Base-by-base conservation (phyloP, 176 grass and related monocot species). In the Echinochloa phyllopogon region DNA sequence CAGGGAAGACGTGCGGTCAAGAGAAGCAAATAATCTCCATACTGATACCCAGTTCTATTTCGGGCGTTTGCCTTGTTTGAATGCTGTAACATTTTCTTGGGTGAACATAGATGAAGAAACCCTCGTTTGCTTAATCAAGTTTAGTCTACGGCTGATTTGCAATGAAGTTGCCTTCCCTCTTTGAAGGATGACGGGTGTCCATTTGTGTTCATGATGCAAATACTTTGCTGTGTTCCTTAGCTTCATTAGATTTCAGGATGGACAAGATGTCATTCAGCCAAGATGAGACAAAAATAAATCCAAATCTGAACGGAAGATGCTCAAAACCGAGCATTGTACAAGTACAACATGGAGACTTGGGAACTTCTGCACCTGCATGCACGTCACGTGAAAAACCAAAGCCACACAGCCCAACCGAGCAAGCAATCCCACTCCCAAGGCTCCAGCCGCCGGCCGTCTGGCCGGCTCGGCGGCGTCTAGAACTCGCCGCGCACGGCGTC, bases 1-100 rank as follows among this genome's bases (percentile, higher is more conserved):
- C 93, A 99, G 83, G 96, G 96, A 83, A 94, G 89, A 79, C 96
- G 93, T 84, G 93, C 96, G 49, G 81, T 89, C 82, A 99, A 99
- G 89, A 92, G 96, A 80, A 99, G 62, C 86, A 96, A 96, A 82
- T 96, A 89, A 18, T 60, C 67, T 15, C 6, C 2, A 61, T 51
- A 4, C 47, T 36, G 49, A 36, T 84, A 68, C 39, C 25, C 38
- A 15, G 5, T 77, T 74, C 6, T 61, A 38, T 51, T 77, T 12
- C 16, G 29, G 45, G 43, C 16, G 38, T 78, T 27, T 69, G 23
- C 43, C 29, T 20, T 73, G 67, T 80, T 76, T 59, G 52, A 53
- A 62, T 81, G 53, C 77, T 71, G 38, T 64, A 51, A 76, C 51
- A 4, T 27, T 13, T 53, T 25, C 12, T 44, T 77, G 33, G 47